phyloP scores from a whole-genome alignment of 768 basidiomycete species.

The Amanita inopinata region DNA sequence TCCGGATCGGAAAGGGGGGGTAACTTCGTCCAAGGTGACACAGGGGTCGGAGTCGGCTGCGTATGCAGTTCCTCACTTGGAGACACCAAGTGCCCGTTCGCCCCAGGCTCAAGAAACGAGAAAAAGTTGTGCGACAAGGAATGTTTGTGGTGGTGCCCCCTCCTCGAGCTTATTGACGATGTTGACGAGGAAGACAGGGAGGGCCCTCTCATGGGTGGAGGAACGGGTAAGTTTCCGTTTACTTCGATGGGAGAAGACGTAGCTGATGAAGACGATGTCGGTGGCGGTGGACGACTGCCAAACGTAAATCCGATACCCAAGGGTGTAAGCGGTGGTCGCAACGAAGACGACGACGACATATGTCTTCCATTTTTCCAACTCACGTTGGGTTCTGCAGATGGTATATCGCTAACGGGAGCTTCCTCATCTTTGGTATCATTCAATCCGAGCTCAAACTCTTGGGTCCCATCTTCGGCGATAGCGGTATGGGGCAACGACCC shows the following conservation, averaged over 20 bases:
- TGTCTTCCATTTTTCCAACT: conserved; percentile 7
- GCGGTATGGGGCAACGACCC: conserved; percentile 48
- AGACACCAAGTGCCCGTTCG: conserved; percentile 3
- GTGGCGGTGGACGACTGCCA: conserved; percentile 42
- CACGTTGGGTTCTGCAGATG: conserved; percentile 32
- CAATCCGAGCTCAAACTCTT: conserved; percentile 32
- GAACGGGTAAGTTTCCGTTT: conserved; percentile 9
- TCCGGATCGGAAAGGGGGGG: conserved; percentile 32
- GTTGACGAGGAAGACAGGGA: conserved; percentile 13
- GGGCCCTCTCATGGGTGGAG: conserved; percentile 20
- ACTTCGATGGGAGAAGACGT: background rate
- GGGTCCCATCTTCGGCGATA: conserved; percentile 60
- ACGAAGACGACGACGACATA: background rate
- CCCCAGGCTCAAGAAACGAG: conserved; percentile 83
- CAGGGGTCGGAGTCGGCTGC: conserved; percentile 47
- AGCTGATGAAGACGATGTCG: conserved; percentile 7
- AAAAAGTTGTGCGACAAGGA: conserved; percentile 93
- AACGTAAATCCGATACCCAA: conserved; percentile 55
- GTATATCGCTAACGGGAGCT: conserved; percentile 37
- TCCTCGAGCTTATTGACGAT: conserved; percentile 29
- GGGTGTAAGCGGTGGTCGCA: conserved; percentile 20
- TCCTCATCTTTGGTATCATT: conserved; percentile 28
- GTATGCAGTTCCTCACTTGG: conserved; percentile 30
- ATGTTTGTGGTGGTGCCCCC: conserved; percentile 89
- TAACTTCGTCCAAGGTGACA: conserved; percentile 51